A percentile compares a stretch with the other conserved stretches of the same genome.
These are phyloP conservation scores for Clavariopsis aquatica DNA, from an alignment of 495 filamentous ascomycete genomes.

Conservation along the genomic window DNA sequence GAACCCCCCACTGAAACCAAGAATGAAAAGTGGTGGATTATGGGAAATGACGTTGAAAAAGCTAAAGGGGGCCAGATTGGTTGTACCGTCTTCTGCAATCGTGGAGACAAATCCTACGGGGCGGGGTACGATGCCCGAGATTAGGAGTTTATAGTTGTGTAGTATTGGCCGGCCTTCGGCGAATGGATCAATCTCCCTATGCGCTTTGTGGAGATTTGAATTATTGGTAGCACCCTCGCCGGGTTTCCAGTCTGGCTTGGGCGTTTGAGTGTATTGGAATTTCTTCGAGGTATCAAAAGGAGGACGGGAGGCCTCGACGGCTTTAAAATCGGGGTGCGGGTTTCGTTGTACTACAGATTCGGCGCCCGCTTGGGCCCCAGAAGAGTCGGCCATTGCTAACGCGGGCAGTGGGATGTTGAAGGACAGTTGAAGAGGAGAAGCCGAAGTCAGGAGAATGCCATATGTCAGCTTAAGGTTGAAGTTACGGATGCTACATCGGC, in stretches of 20 bases:
- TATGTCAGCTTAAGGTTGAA: not conserved
- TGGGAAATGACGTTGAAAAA: slow-evolving; percentile 83
- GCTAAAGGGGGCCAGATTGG: slow-evolving; percentile 83
- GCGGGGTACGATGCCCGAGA: slow-evolving; percentile 80
- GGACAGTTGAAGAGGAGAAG: not conserved
- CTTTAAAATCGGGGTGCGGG: slow-evolving; percentile 74
- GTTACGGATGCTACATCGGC: not conserved
- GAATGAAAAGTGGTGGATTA: slow-evolving; percentile 85
- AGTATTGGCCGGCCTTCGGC: slow-evolving; percentile 63
- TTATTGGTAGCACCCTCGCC: slow-evolving; percentile 74
- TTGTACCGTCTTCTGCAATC: slow-evolving; percentile 57
- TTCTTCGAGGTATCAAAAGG: slow-evolving; percentile 58
- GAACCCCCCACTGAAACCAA: slow-evolving; percentile 63
- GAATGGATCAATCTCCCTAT: slow-evolving; percentile 82
- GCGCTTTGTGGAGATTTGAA: slow-evolving; percentile 58
- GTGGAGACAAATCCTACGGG: slow-evolving; percentile 70
- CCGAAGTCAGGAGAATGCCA: not conserved
- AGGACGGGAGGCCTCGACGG: slow-evolving; percentile 70
- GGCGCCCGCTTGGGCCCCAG: slow-evolving; percentile 38
- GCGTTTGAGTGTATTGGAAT: slow-evolving; percentile 65
- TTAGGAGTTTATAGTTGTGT: slow-evolving; percentile 91
- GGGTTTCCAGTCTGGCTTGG: slow-evolving; percentile 71
- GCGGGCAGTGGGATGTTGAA: not conserved
- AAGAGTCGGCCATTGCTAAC: not conserved
- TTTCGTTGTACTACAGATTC: slow-evolving; percentile 60